These are phyloP conservation scores for Orychophragmus violaceus DNA, from an alignment of 345 rosid genomes.

Conservation along the genomic window DNA sequence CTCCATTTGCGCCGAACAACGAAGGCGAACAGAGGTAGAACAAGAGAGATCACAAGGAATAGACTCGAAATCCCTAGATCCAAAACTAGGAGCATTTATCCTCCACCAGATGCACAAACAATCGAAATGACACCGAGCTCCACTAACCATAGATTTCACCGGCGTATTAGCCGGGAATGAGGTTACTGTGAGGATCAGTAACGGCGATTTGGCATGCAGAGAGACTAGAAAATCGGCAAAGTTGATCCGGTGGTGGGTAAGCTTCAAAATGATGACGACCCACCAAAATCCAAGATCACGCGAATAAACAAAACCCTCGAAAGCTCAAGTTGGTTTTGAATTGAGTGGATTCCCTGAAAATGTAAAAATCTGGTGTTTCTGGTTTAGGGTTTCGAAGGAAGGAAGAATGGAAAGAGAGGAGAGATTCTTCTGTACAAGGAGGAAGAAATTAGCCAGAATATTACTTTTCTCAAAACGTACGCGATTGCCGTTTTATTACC, in stretches of 20 bases:
- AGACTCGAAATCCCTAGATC: constrained; percentile 89
- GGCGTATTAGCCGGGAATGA: constrained; percentile 8
- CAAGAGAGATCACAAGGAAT: constrained; percentile 47
- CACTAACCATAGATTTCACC: constrained; percentile 44
- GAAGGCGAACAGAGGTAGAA: constrained; percentile 42
- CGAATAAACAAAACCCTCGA: constrained; percentile 7
- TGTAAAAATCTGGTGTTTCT: not conserved
- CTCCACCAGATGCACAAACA: constrained; percentile 42
- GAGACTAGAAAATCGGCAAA: constrained; percentile 13
- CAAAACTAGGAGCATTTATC: constrained; percentile 72
- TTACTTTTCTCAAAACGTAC: constrained; percentile 12
- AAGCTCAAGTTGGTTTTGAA: constrained; percentile 6
- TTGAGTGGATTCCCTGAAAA: not conserved
- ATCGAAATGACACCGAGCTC: constrained; percentile 26
- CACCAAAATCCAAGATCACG: constrained; percentile 17
- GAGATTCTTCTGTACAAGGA: constrained; percentile 31
- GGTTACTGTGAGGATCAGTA: not conserved
- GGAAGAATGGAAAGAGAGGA: not conserved
- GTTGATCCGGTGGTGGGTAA: constrained; percentile 17
- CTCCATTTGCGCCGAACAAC: constrained; percentile 69
- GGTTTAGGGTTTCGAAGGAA: constrained; percentile 18
- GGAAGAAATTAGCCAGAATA: constrained; percentile 24
- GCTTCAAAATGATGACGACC: constrained; percentile 18
- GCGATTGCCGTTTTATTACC: constrained; percentile 6
- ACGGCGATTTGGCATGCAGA: constrained; percentile 26